Conservation (phyloP, 2,329 filamentous ascomycete genomes). For the Thermoascus crustaceus region DNA sequence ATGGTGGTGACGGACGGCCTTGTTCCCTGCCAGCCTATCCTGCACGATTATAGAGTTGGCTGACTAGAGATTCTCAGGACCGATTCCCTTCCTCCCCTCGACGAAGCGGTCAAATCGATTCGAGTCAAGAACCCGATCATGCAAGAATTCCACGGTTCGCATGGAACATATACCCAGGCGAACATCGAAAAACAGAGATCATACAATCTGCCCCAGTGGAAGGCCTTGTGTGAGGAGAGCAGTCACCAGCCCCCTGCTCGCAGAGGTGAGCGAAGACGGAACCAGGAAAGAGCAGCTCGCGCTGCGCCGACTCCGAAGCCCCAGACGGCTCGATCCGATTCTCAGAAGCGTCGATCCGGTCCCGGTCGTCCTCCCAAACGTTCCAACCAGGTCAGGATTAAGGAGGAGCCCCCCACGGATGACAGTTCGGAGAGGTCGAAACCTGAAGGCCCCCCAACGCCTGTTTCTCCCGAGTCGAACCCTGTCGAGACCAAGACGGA, state of each 20-base stretch:
- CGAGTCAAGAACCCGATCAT: conserved; percentile 95
- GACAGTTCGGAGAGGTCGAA: conserved; percentile 32
- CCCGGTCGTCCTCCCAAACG: conserved; percentile 31
- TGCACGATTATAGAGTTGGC: no score
- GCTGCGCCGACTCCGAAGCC: conserved; percentile 25
- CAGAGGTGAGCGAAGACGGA: conserved; percentile 55
- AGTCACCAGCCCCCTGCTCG: conserved; percentile 91
- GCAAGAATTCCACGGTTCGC: conserved; percentile 93
- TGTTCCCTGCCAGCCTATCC: no score
- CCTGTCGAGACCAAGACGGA: conserved; percentile 50
- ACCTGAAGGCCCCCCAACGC: conserved; percentile 44
- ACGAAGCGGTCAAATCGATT: conserved; percentile 83
- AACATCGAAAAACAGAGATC: conserved; percentile 94
- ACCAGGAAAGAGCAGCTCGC: conserved; percentile 41
- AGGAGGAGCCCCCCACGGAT: conserved; percentile 28
- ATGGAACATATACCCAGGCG: conserved; percentile 91
- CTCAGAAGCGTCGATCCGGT: conserved; percentile 39
- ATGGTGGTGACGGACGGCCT: no score
- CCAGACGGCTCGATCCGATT: conserved; percentile 28
- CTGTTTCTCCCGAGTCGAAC: conserved; percentile 48
- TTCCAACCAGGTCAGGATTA: conserved; percentile 30
- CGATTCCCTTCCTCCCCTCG: conserved; percentile 65
- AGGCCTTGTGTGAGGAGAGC: conserved; percentile 82
- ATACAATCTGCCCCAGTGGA: conserved; percentile 96
- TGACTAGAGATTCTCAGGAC: conserved; percentile 37